phyloP scores from a whole-genome alignment of 2,329 filamentous ascomycete species.

The Penicillium sp. region DNA sequence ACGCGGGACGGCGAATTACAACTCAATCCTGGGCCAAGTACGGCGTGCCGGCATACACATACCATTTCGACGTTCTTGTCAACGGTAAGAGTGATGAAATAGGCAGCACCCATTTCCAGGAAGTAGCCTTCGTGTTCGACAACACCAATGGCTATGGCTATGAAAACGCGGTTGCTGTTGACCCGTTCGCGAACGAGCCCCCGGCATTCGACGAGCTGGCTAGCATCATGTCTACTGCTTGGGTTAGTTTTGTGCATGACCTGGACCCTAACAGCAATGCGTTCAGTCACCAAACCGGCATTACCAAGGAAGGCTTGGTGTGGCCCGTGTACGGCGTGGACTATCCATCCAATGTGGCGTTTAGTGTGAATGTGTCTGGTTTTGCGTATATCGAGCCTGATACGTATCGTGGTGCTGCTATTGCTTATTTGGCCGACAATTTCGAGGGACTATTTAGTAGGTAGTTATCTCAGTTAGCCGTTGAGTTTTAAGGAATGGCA shows the following conservation, averaged over 20 bases:
- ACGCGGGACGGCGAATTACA: slow-evolving; percentile 1
- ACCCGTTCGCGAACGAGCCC: slow-evolving; percentile 11
- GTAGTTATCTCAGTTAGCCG: not conserved
- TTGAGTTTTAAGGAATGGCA: no score
- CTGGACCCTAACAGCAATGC: slow-evolving; percentile 12
- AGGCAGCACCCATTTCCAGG: slow-evolving; percentile 6
- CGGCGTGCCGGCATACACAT: slow-evolving; percentile 3
- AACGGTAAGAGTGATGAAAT: not conserved
- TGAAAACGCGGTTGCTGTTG: not conserved
- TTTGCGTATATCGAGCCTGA: slow-evolving; percentile 6
- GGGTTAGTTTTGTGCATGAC: slow-evolving; percentile 13
- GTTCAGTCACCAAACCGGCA: slow-evolving; percentile 1
- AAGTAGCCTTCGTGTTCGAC: slow-evolving; percentile 10
- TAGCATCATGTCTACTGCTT: slow-evolving; percentile 8
- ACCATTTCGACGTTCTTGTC: slow-evolving; percentile 12
- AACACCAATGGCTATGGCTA: slow-evolving; percentile 8
- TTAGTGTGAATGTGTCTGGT: slow-evolving; percentile 8
- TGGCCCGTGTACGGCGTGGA: slow-evolving; percentile 7
- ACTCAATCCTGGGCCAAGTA: slow-evolving; percentile 5
- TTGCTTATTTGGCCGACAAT: slow-evolving; percentile 12
- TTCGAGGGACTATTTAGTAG: not conserved
- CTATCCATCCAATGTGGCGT: slow-evolving; percentile 7
- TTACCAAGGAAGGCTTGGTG: slow-evolving; percentile 6
- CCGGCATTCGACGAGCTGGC: slow-evolving; percentile 5
- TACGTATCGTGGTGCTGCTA: slow-evolving; percentile 2